Evolutionary conservation across 2,329 filamentous ascomycete genomes (phyloP), one percentile per base, ranked within the genome.

Genomic region (Xylogone sp.): DNA sequence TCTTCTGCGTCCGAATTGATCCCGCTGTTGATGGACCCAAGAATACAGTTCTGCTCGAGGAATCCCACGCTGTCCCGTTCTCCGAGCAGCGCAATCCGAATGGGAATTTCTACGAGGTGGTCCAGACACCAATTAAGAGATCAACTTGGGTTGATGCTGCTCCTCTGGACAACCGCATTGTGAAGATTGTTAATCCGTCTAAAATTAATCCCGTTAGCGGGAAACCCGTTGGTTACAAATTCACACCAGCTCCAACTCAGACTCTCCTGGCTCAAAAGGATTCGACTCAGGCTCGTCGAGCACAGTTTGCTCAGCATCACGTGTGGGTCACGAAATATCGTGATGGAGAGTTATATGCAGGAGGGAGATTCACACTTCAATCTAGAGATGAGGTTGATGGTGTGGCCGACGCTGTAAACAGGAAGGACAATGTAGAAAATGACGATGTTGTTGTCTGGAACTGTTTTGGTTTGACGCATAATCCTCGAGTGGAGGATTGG

Each of bases 381-480:
- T 62, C 60, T 39, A 54, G 54, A 13, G 54, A 57, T 12, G 61
- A 65, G 39, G 50, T 58, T n/a, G 55, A 56, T 12, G 60, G 62
- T 7, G 63, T 63, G 2, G 44, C 62, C 88, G 89, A 96, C 70
- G 75, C 77, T 43, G 91, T 95, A 65, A 82, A 87, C 55, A 85
- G 96, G 69, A 80, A 88, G 1, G 91, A 96, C 72, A 89, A 95
- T 0, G 89, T 91, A 0, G 90, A 96, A 65, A 94, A 91, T 7
- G 90, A 86, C 0, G 91, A 91, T 62, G 85, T 90, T 58, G 91
- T 96, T 2, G 79, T 96, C 6, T 97, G 91, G 91, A 90, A 95
- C 71, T 94, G 88, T 0, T 96, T 96, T 63, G 91, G 91, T 21
- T 75, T 96, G 21, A 92, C 87, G 1, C 92, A 96, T 68, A 92